phyloP scores from a whole-genome alignment of 2,329 filamentous ascomycete species.

The Colletotrichum gigasporum region DNA sequence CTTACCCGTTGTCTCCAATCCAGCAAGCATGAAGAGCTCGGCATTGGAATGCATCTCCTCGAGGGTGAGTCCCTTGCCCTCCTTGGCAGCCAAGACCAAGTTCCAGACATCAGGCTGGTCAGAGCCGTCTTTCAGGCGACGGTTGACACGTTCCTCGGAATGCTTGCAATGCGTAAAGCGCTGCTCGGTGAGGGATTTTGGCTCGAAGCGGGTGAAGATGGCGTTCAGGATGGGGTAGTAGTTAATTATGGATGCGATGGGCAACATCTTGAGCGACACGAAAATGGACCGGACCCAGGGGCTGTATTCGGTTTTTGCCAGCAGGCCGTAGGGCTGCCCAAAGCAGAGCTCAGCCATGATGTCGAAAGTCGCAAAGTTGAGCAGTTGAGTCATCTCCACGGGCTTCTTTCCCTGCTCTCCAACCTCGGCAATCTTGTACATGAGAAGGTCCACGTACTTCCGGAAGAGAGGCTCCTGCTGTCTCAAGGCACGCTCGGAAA shows the following conservation, averaged over 20 bases:
- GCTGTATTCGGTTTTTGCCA: conserved; percentile 34
- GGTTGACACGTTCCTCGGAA: conserved; percentile 39
- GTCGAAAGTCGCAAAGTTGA: conserved; percentile 36
- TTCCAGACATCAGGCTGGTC: conserved; percentile 39
- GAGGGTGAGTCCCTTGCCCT: conserved; percentile 22
- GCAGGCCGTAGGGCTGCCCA: conserved; percentile 31
- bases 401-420: conserved; percentile 14
- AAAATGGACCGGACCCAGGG: conserved; percentile 35
- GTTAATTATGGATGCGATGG: conserved; percentile 35
- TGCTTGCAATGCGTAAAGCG: conserved; percentile 35
- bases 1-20: conserved; percentile 43
- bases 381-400: conserved; percentile 34
- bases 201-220: conserved; percentile 35
- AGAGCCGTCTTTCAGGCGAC: conserved; percentile 37
- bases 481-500: conserved; percentile 34
- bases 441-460: conserved; percentile 47
- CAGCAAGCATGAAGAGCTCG: conserved; percentile 39
- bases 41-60: conserved; percentile 31
- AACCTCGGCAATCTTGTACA: conserved; percentile 45
- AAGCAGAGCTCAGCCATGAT: conserved; percentile 36
- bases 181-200: conserved; percentile 34
- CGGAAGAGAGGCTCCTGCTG: conserved; percentile 40
- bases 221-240: conserved; percentile 36
- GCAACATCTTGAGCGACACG: conserved; percentile 37
- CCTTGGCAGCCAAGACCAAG: conserved; percentile 34